Conservation (phyloP, 331 rosid genomes). For the Acacia concinna region DNA sequence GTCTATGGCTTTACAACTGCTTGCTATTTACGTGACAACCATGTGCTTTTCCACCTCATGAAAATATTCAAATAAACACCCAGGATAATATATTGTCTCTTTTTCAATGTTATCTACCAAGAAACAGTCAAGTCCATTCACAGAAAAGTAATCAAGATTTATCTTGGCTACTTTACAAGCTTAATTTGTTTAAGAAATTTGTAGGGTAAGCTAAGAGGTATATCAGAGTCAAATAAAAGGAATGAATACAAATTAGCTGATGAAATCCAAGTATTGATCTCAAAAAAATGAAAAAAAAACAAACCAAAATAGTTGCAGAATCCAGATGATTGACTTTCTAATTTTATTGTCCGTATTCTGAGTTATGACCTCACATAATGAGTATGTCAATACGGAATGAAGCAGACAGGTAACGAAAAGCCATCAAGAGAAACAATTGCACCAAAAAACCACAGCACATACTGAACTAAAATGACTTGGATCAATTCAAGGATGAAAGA, state of each 20-base stretch:
- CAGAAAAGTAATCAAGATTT: constrained; percentile 3
- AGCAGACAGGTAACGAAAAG: background rate
- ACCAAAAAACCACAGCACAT: background rate
- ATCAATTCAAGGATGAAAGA: background rate
- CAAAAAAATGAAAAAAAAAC: background rate
- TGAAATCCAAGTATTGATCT: background rate
- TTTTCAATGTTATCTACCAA: constrained; percentile 9
- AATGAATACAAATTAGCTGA: background rate
- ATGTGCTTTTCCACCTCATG: constrained; percentile 14
- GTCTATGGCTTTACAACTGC: background rate
- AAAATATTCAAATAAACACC: constrained; percentile 12
- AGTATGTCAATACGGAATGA: constrained; percentile 14
- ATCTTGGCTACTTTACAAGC: background rate
- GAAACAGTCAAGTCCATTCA: constrained; percentile 3
- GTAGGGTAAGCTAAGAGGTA: background rate
- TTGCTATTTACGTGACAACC: constrained; percentile 7
- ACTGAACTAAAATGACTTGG: background rate
- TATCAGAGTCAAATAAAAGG: background rate
- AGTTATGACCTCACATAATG: constrained; percentile 19
- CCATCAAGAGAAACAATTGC: background rate
- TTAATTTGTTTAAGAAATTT: background rate
- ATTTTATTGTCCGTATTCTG: background rate
- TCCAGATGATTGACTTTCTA: background rate
- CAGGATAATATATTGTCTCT: background rate
- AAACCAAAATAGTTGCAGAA: background rate